phyloP scores from a whole-genome alignment of 768 basidiomycete species.

The Asterophora lycoperdoides region DNA sequence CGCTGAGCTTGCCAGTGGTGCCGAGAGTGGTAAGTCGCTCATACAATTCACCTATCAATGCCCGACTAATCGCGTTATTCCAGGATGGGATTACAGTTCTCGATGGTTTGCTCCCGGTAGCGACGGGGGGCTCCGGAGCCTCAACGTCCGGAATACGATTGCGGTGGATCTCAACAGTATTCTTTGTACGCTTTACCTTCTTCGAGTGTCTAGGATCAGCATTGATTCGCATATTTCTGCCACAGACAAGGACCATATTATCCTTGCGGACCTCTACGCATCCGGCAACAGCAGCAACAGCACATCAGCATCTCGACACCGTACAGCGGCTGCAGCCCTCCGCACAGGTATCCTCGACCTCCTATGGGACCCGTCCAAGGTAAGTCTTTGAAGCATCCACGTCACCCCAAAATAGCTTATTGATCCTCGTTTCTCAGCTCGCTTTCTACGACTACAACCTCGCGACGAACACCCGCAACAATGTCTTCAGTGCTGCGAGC shows the following conservation, averaged over 20 bases:
- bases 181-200: constrained; percentile 51
- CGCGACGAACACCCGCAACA: constrained; percentile 58
- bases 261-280: constrained; percentile 59
- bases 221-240: not conserved
- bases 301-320: constrained; percentile 45
- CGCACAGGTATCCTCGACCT: constrained; percentile 78
- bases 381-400: constrained; percentile 13
- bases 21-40: constrained; percentile 60
- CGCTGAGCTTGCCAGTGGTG: constrained; percentile 82
- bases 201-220: constrained; percentile 1
- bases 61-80: not conserved
- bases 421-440: constrained; percentile 30
- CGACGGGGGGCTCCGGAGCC: constrained; percentile 53
- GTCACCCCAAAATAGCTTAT: not conserved
- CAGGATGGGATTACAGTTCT: constrained; percentile 51
- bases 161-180: constrained; percentile 84
- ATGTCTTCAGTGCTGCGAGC: constrained; percentile 66
- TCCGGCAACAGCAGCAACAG: constrained; percentile 38
- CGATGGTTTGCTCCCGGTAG: constrained; percentile 44
- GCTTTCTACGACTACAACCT: constrained; percentile 91
- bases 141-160: constrained; percentile 67
- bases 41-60: not conserved
- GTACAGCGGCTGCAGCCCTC: constrained; percentile 49
- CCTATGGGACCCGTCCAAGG: constrained; percentile 74
- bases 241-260: constrained; percentile 58